Base-by-base conservation (phyloP, 2,329 filamentous ascomycete genomes). In the Graphiopsis chlorocephala region DNA sequence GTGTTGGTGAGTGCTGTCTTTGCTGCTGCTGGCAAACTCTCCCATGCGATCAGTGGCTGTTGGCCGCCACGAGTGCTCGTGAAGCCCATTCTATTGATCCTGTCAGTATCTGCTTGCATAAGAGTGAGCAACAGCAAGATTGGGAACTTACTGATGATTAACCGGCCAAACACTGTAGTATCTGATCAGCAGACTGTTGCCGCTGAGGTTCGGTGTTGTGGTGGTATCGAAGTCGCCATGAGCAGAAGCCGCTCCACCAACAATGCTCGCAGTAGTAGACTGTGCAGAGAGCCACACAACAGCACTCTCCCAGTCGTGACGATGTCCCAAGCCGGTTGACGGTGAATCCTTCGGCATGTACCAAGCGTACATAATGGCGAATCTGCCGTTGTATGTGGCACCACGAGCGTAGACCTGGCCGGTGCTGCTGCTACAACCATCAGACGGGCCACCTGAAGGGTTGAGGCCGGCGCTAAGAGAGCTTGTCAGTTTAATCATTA, bases 31-130 rank as follows among this genome's bases (percentile, higher is more conserved):
- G 79, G 77, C 74, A 84, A 69, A n/a, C 78, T 81, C 69, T 83
- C 80, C 79, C 81, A 84, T 12, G 81, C 81, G 68, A 83, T 76
- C 20, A 83, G 61, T 10, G 60, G 60, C 33, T 62, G 60, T 82
- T 52, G 79, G 81, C 58, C 87, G 75, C 64, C 95, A 92, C 8
- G 91, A 87, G n/a, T 72, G 69, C 53, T 89, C 84, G 73, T 86
- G 88, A n/a, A 81, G 78, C 11, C 88, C 89, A 1, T 86, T 80
- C 47, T 87, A 82, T 12, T 96, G 83, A 55, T 7, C 20, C 15
- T 1, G 15, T 81, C 81, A 62, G 60, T 15, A 53, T 20, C 14
- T 6, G 7, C 38, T 20, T 20, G 1, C 38, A 45, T 20, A 4
- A 4, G n/a, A 23, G 17, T 14, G 23, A 17, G 25, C 20, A 14